Conservation (phyloP, 306 rosid species). For the Mimosa pudica region DNA sequence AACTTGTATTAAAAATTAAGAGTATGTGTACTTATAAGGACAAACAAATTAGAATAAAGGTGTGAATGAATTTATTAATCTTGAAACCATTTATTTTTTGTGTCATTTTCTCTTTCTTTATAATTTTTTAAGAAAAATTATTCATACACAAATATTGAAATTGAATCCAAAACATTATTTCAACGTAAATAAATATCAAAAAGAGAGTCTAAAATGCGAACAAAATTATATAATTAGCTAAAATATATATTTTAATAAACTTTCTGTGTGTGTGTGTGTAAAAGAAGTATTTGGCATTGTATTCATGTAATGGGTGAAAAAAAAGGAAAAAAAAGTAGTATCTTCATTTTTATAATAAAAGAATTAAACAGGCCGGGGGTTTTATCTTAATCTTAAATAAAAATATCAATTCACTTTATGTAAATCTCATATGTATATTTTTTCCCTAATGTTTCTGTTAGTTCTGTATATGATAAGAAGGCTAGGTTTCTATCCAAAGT, state of each 20-base stretch:
- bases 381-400: no score
- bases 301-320: not conserved
- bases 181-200: not conserved
- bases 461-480: no score
- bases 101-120: not conserved
- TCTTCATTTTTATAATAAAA: no score
- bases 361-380: no score
- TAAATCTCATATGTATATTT: no score
- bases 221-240: not conserved
- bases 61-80: not conserved
- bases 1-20: no score
- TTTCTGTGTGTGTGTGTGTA: no score
- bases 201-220: not conserved
- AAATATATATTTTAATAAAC: no score
- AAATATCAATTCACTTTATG: not conserved
- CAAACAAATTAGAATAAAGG: not conserved
- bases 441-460: no score
- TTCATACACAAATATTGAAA: not conserved
- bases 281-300: not conserved
- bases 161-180: not conserved
- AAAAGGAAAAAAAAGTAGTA: no score
- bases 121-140: not conserved
- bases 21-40: not conserved
- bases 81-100: not conserved
- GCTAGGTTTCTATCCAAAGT: no score